Evolutionary conservation across 2,329 filamentous ascomycete species (phyloP), one percentile per base, ranked within the genome.

Genomic region (Penicillium crustosum): DNA sequence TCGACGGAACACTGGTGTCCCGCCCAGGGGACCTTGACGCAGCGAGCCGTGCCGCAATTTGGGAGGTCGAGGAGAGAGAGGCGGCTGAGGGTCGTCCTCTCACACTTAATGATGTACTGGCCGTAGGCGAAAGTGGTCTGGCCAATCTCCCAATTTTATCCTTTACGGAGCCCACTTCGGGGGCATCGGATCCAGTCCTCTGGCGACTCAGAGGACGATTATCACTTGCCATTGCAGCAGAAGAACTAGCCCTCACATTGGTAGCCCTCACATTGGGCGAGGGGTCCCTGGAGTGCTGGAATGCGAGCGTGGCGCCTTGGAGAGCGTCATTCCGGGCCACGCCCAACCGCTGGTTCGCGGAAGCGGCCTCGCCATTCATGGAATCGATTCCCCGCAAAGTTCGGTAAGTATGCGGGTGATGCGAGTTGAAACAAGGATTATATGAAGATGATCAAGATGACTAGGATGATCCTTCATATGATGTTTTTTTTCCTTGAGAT

Each of bases 251-350:
- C 8, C 56, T 65, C 49, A 62, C 57, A 50, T 61, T 55, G 29
- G 61, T 33, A 38, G 51, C 51, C 10, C 56, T 65, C 49, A 62
- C 57, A 50, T 61, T 55, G 29, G 61, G 59, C 10, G 62, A 57
- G 2, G 54, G 43, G 25, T 53, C 51, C 60, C 64, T 68, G 31
- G 64, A 62, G 36, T 66, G 57, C 51, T 65, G 66, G 55, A 76
- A 77, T 29, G 74, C 75, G 23, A 71, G 64, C 29, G 70, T 70
- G 52, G 75, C 75, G 61, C 74, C 75, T 58, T 70, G 72, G 38
- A 75, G 59, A 38, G 75, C 65, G 62, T 70, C 63, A 53, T 65
- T 65, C 61, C 60, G 65, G 61, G 59, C 60, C 53, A 59, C 55
- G 61, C 62, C 49, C 62, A 66, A 62, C 66, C 68, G 66, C 55